A percentile compares a stretch with the other conserved stretches of the same genome.
Conservation (phyloP, 2,329 filamentous ascomycete species). For the Trichoderma atroviride region DNA sequence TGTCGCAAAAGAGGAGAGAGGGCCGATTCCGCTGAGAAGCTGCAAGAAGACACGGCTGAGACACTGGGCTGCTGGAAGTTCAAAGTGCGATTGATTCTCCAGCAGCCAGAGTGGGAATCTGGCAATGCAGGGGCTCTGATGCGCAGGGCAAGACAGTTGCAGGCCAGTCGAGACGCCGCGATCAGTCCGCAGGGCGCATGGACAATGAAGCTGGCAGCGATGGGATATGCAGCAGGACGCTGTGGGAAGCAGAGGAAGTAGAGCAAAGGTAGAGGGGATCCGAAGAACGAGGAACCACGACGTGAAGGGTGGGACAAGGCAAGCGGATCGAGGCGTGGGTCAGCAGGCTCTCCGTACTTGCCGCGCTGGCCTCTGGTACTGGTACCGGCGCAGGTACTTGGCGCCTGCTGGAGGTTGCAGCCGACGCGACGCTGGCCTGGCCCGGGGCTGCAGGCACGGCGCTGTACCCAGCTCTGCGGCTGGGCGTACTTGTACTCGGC, state of each 20-base stretch:
- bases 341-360: slow-evolving; percentile 24
- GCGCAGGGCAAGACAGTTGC: not conserved
- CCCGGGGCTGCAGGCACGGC: not conserved
- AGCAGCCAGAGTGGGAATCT: slow-evolving; percentile 12
- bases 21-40: not conserved
- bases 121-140: not conserved
- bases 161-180: not conserved
- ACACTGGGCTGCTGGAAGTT: slow-evolving; percentile 20
- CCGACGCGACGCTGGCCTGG: slow-evolving; percentile 1
- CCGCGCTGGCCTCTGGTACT: slow-evolving; percentile 13
- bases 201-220: not conserved
- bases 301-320: slow-evolving; percentile 13
- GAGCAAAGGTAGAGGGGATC: not conserved
- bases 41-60: not conserved
- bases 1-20: not conserved
- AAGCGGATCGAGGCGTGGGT: slow-evolving; percentile 20
- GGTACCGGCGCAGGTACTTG: slow-evolving; percentile 4
- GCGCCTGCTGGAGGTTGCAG: not conserved
- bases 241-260: not conserved
- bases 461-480: not conserved
- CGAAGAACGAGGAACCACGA: not conserved
- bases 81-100: slow-evolving; percentile 22
- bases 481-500: not conserved
- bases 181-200: not conserved
- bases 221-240: not conserved